These are phyloP conservation scores for Eustoma russellianum DNA, from an alignment of 257 asterid genomes.

Conservation along the genomic window DNA sequence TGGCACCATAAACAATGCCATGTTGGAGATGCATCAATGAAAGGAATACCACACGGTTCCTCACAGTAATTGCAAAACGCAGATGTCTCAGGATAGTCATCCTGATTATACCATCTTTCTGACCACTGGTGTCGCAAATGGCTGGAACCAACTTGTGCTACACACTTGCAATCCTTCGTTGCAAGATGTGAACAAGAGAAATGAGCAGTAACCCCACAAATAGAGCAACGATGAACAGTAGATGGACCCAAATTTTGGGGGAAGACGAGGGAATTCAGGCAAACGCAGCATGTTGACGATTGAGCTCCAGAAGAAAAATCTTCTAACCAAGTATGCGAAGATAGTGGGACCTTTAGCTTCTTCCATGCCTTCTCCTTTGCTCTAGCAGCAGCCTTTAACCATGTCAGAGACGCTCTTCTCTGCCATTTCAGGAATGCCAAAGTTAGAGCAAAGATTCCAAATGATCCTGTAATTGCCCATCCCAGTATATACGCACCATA, in stretches of 20 bases:
- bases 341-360: constrained; percentile 62
- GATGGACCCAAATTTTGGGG: constrained; percentile 48
- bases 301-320: constrained; percentile 49
- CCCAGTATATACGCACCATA: constrained; percentile 46
- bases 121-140: constrained; percentile 82
- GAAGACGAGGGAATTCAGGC: constrained; percentile 51
- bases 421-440: constrained; percentile 67
- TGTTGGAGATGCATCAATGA: constrained; percentile 74
- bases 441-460: constrained; percentile 56
- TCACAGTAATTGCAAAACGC: constrained; percentile 72
- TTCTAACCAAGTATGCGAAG: constrained; percentile 65
- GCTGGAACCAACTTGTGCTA: constrained; percentile 56
- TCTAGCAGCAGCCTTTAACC: constrained; percentile 87
- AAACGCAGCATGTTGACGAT: constrained; percentile 74
- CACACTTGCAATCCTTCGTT: constrained; percentile 73
- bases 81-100: constrained; percentile 75
- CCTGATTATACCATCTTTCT: constrained; percentile 71
- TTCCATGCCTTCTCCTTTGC: constrained; percentile 79
- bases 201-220: constrained; percentile 78
- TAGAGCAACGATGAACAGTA: constrained; percentile 54
- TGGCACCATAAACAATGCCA: constrained; percentile 94
- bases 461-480: constrained; percentile 55
- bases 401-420: constrained; percentile 56
- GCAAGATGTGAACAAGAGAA: constrained; percentile 57
- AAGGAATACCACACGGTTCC: constrained; percentile 78